Percentiles rank a stretch among this genome's conserved stretches.
Evolutionary conservation across 2,329 filamentous ascomycete species (phyloP).

Genomic region (Sporothrix globosa): DNA sequence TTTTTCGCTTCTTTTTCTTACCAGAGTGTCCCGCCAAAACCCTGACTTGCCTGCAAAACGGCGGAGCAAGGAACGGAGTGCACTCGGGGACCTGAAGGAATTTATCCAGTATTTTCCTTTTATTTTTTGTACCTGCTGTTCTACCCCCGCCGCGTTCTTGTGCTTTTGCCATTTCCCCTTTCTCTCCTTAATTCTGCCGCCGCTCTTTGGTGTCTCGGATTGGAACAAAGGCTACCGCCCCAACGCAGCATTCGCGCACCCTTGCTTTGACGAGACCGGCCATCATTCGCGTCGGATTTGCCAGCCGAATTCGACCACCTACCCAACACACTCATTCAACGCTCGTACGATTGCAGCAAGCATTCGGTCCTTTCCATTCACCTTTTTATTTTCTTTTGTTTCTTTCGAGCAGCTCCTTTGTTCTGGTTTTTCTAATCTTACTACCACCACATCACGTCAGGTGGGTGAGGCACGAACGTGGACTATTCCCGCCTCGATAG

Average conservation of each 20-base stretch:
- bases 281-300: conserved; percentile 26
- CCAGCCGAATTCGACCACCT: conserved; percentile 22
- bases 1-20: not conserved
- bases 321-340: conserved; percentile 5
- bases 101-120: conserved; percentile 22
- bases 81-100: conserved; percentile 9
- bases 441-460: conserved; percentile 6
- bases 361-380: not conserved
- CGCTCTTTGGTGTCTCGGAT: conserved; percentile 9
- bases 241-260: conserved; percentile 24
- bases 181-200: conserved; percentile 28
- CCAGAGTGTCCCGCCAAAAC: not conserved
- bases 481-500: not conserved
- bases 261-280: conserved; percentile 18
- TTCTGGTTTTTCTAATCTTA: conserved; percentile 4
- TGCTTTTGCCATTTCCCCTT: conserved; percentile 26
- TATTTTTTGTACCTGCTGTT: not conserved
- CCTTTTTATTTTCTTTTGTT: conserved; percentile 12
- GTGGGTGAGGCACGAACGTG: conserved; percentile 16
- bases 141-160: conserved; percentile 25
- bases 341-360: not conserved
- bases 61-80: conserved; percentile 1
- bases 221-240: conserved; percentile 23
- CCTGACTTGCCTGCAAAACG: conserved; percentile 10
- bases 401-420: not conserved